These are phyloP conservation scores for Populus davidiana DNA, from an alignment of 345 rosid genomes.

Conservation along the genomic window DNA sequence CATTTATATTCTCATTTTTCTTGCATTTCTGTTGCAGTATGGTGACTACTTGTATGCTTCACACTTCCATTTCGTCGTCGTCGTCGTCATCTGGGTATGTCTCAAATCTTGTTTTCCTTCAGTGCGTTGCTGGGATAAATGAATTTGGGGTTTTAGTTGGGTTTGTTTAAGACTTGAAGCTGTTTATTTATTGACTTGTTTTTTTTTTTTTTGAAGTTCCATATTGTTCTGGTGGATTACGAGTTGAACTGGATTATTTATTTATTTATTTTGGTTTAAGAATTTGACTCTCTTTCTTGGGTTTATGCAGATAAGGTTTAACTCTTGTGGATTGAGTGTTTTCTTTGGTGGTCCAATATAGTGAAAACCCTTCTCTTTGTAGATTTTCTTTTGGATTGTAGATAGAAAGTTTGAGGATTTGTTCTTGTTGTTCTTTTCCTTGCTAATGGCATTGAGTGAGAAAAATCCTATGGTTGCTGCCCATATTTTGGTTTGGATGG, in stretches of 20 bases:
- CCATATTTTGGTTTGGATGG: constrained; percentile 9
- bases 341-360: not conserved
- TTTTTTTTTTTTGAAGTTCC: not conserved
- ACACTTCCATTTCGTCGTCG: not conserved
- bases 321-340: not conserved
- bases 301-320: too few relatives aligned
- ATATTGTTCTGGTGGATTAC: not conserved
- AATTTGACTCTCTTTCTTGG: not conserved
- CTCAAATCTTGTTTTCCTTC: not conserved
- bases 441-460: not conserved
- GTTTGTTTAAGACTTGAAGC: not conserved
- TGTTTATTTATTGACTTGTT: not conserved
- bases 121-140: not conserved
- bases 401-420: not conserved
- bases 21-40: not conserved
- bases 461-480: not conserved
- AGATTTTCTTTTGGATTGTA: not conserved
- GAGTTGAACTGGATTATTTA: not conserved
- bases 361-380: not conserved
- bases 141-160: not conserved
- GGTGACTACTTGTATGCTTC: not conserved
- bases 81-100: not conserved
- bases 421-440: not conserved
- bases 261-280: not conserved
- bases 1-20: not conserved